Percentiles rank a stretch among this genome's conserved stretches.
phyloP scores from a whole-genome alignment of 768 basidiomycete species.

The Phlebiopsis flavidoalba region DNA sequence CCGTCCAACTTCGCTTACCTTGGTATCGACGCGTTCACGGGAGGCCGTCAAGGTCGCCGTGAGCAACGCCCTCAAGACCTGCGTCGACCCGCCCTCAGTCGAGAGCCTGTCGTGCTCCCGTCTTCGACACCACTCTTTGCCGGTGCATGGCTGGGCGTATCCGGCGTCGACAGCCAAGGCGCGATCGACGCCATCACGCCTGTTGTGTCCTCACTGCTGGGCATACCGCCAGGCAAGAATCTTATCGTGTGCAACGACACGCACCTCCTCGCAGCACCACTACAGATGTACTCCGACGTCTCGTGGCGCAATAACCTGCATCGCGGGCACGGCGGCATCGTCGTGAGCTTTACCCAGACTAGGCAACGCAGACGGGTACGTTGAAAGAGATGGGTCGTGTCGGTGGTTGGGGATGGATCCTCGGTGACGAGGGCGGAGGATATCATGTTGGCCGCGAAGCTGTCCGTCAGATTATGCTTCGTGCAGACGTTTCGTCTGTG shows the following conservation, averaged over 20 bases:
- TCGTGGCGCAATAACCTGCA: conserved; percentile 62
- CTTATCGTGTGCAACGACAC: conserved; percentile 78
- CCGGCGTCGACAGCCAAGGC: conserved; percentile 73
- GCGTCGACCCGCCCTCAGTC: conserved; percentile 31
- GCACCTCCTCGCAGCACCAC: conserved; percentile 76
- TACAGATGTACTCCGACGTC: conserved; percentile 55
- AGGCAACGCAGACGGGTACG: conserved; percentile 27
- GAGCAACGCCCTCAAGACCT: conserved; percentile 47
- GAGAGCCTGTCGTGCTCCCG: conserved; percentile 34
- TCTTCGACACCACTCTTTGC: conserved; percentile 39
- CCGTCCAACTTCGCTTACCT: conserved; percentile 87
- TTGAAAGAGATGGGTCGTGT: conserved; percentile 62
- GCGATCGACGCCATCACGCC: conserved; percentile 53
- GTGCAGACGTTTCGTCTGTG: conserved; percentile 46
- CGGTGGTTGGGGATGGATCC: conserved; percentile 82
- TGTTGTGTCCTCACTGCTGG: conserved; percentile 51
- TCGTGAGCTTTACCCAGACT: conserved; percentile 59
- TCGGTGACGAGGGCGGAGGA: conserved; percentile 82
- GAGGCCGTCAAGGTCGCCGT: conserved; percentile 47
- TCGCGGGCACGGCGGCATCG: conserved; percentile 78
- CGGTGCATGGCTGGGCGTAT: conserved; percentile 79
- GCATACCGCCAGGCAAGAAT: conserved; percentile 47
- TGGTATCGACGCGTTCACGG: conserved; percentile 54
- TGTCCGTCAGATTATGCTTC: conserved; percentile 58
- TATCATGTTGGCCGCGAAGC: conserved; percentile 77